phyloP scores from a whole-genome alignment of 371 early-diverging fungal species.

The Sporodiniella umbellata region DNA sequence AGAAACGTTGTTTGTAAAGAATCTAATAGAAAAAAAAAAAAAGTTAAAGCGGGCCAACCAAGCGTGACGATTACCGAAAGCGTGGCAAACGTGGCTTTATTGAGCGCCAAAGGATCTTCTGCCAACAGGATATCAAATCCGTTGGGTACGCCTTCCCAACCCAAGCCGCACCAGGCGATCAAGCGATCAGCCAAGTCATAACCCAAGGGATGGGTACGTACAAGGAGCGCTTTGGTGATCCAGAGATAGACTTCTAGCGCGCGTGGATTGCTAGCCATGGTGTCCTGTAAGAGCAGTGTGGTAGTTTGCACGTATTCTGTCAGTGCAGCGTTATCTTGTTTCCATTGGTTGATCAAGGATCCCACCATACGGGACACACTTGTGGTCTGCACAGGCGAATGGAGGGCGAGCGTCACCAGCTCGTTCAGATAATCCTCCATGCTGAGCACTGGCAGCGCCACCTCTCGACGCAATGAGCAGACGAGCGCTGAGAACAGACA shows the following conservation, averaged over 20 bases:
- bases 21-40: slow-evolving; percentile 35
- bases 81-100: slow-evolving; percentile 67
- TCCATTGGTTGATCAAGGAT: slow-evolving; percentile 61
- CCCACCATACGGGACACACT: slow-evolving; percentile 52
- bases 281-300: slow-evolving; percentile 17
- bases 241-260: slow-evolving; percentile 40
- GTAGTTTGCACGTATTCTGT: slow-evolving; percentile 31
- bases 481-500: slow-evolving; percentile 53
- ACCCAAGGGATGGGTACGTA: slow-evolving; percentile 50
- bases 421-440: slow-evolving; percentile 45
- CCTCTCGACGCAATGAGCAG: slow-evolving; percentile 56
- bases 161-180: slow-evolving; percentile 51
- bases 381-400: slow-evolving; percentile 28
- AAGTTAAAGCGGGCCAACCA: background rate
- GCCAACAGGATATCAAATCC: slow-evolving; percentile 69
- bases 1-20: slow-evolving; percentile 82
- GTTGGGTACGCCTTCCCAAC: slow-evolving; percentile 52
- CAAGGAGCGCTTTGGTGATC: slow-evolving; percentile 63
- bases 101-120: slow-evolving; percentile 65
- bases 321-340: slow-evolving; percentile 34
- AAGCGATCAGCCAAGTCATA: slow-evolving; percentile 59
- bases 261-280: slow-evolving; percentile 17
- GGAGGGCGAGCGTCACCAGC: slow-evolving; percentile 45
- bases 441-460: slow-evolving; percentile 48
- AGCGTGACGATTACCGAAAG: slow-evolving; percentile 49